These are phyloP conservation scores for Aegilops umbellulata DNA, from an alignment of 176 grass and related monocot species.

Conservation along the genomic window DNA sequence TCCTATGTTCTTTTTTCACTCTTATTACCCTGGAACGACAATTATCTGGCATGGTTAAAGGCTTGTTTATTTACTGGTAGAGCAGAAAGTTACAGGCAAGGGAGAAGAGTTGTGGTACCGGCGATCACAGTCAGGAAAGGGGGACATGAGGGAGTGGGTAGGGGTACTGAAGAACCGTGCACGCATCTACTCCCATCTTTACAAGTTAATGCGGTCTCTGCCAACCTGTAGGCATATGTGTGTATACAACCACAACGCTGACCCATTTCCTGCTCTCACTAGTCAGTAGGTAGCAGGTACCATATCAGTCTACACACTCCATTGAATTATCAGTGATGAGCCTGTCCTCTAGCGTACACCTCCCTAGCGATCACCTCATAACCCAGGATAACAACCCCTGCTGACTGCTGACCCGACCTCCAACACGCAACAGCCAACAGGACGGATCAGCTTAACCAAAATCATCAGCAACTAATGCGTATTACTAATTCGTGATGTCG, in stretches of 20 bases:
- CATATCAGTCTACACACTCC: background rate
- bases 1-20: background rate
- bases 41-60: background rate
- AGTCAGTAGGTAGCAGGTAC: background rate
- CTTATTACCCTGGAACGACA: background rate
- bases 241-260: background rate
- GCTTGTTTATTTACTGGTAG: background rate
- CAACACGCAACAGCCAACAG: background rate
- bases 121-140: background rate
- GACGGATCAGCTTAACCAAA: background rate
- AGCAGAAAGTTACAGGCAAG: background rate
- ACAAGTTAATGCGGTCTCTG: background rate
- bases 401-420: background rate
- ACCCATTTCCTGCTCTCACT: background rate
- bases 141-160: background rate
- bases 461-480: background rate
- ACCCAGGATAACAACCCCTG: no score
- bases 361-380: background rate
- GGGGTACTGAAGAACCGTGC: background rate
- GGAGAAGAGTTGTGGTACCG: background rate
- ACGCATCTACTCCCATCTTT: background rate
- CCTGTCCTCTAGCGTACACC: background rate
- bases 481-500: background rate
- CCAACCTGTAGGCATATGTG: background rate
- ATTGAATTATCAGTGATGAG: conserved; percentile 9